Evolutionary conservation across 2,329 filamentous ascomycete genomes (phyloP).

Genomic region (Rhynchosporium agropyri): DNA sequence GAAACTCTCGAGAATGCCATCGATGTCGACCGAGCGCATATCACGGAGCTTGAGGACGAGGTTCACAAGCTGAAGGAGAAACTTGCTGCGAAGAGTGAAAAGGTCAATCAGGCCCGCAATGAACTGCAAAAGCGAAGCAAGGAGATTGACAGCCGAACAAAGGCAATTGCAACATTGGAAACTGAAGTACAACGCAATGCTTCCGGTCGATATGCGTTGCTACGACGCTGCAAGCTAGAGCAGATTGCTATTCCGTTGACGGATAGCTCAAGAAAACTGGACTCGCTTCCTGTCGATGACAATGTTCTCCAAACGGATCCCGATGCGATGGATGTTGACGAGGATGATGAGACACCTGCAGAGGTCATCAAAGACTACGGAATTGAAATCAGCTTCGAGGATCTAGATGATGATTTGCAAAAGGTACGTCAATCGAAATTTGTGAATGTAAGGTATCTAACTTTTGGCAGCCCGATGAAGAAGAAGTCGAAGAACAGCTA

Average conservation of each 20-base stretch:
- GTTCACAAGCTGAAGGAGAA: conserved; percentile 70
- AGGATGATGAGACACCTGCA: conserved; percentile 70
- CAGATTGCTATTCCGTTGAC: conserved; percentile 84
- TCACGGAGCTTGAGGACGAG: conserved; percentile 74
- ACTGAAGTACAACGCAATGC: conserved; percentile 84
- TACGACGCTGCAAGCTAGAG: conserved; percentile 90
- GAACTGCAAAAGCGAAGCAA: conserved; percentile 84
- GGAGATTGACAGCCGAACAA: conserved; percentile 75
- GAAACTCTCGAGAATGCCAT: conserved; percentile 73
- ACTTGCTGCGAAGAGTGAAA: conserved; percentile 70
- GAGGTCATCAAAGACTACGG: conserved; percentile 81
- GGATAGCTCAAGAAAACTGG: conserved; percentile 69
- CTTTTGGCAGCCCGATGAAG: conserved; percentile 62
- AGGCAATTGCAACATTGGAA: conserved; percentile 78
- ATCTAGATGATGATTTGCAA: conserved; percentile 80
- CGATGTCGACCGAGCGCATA: conserved; percentile 71
- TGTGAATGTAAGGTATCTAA: conserved; percentile 39
- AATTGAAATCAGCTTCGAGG: conserved; percentile 84
- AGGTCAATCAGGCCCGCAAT: conserved; percentile 74
- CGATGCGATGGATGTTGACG: conserved; percentile 92
- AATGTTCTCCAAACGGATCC: conserved; percentile 74
- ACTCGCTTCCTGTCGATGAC: conserved; percentile 86
- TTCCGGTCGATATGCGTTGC: conserved; percentile 78
- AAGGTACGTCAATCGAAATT: conserved; percentile 55
- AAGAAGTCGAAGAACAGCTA: conserved; percentile 73